Evolutionary conservation across 225 moss, liverwort and hornwort species (phyloP).

Genomic region (Climacium dendroides): DNA sequence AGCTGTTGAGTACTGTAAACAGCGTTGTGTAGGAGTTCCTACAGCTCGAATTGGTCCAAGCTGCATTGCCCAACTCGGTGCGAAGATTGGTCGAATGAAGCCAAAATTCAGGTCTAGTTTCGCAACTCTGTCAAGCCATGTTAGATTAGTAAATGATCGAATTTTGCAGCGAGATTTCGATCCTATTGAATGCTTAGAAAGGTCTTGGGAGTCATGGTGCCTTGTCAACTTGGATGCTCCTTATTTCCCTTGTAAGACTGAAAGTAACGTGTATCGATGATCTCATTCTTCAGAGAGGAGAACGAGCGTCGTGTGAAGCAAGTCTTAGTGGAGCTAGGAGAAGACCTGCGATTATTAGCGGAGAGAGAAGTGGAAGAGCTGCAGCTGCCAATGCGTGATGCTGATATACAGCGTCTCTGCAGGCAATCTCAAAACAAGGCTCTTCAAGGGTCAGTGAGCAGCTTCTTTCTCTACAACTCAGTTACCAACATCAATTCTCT

Average conservation of each 20-base stretch:
- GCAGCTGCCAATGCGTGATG: constrained; percentile 69
- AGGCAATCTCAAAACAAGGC: constrained; percentile 52
- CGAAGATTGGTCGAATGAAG: constrained; percentile 86
- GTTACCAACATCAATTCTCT: background rate
- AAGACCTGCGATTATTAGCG: constrained; percentile 61
- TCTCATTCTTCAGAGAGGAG: constrained; percentile 45
- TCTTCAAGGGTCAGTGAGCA: constrained; percentile 49
- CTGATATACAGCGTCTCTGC: constrained; percentile 69
- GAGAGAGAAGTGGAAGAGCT: constrained; percentile 67
- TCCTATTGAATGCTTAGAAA: background rate
- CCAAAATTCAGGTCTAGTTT: constrained; percentile 57
- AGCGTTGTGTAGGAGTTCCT: constrained; percentile 89
- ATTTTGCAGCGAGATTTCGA: background rate
- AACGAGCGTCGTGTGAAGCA: constrained; percentile 87
- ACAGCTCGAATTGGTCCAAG: constrained; percentile 46
- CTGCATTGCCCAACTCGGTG: constrained; percentile 79
- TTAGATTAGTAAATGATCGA: background rate
- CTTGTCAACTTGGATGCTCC: background rate
- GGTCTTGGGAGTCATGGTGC: background rate
- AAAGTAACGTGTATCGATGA: background rate
- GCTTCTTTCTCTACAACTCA: background rate
- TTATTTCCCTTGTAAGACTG: background rate
- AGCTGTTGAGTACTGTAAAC: constrained; percentile 80
- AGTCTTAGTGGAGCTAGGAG: constrained; percentile 73
- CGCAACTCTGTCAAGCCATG: background rate